Evolutionary conservation across 495 filamentous ascomycete species (phyloP), one percentile per base, ranked within the genome.

Genomic region (Tetracladium marchalianum): DNA sequence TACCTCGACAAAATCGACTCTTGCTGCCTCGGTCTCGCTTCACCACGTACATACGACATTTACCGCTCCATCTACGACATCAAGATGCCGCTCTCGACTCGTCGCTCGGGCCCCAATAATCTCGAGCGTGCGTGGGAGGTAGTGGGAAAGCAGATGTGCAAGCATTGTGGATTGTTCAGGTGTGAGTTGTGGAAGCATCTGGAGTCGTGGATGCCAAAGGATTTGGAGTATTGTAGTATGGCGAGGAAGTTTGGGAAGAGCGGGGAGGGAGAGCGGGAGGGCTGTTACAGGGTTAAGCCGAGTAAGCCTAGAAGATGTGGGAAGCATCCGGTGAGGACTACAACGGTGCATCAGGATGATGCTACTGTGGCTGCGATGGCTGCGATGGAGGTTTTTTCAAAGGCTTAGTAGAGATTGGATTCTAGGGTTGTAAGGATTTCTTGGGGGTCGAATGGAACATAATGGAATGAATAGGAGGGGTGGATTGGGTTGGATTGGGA

Each of bases 121-220:
- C 66, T 75, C 43, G 73, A 77, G 52, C 71, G 70, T 61, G 71
- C 70, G 31, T 77, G 72, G 72, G 66, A 70, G 43, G 52, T 71
- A 17, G 64, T 71, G 5, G 69, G 64, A 1, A 32, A 50, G 40
- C 60, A 52, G 54, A 34, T 38, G 13, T 54, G 49, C 34, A 40
- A 35, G 35, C 71, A 72, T 49, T 76, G 73, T 51, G 71, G 71
- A 22, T 61, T 70, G 19, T 69, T 63, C 15, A 61, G 71, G 19
- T 76, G 73, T 54, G 70, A 74, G 61, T 62, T 76, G 46, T 67
- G 73, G 57, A 67, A 68, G 49, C 72, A 76, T 44, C 67, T 76
- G 52, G 62, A 65, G 53, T 57, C 64, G n/a, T 75, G 70, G 71
- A 64, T 73, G 62, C 70, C 66, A 35, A 53, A 65, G 11, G 62